phyloP scores from a whole-genome alignment of 176 grass and related monocot genomes.

The Stipa capillata region DNA sequence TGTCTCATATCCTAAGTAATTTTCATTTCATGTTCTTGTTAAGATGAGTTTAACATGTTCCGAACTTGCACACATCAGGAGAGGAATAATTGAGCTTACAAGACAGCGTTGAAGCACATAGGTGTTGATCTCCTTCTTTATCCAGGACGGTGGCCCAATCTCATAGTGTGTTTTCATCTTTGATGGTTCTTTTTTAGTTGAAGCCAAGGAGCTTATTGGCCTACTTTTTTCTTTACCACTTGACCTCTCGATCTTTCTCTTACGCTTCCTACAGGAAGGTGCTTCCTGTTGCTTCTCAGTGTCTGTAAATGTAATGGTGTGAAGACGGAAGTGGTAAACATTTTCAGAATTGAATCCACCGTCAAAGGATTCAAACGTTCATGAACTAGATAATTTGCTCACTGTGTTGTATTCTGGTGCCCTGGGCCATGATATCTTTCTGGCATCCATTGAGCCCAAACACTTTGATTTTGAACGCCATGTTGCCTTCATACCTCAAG shows the following conservation, averaged over 20 bases:
- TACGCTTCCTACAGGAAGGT: neutral
- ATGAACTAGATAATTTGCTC: neutral
- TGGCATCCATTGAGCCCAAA: neutral
- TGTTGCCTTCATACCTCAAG: conserved; percentile 22
- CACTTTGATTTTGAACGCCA: conserved; percentile 17
- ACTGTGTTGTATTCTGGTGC: neutral
- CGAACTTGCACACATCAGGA: neutral
- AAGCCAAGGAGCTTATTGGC: neutral
- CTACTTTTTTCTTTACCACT: neutral
- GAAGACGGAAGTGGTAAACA: neutral
- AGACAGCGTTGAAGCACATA: neutral
- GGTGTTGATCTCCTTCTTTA: conserved; percentile 21
- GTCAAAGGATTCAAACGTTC: too few species aligned
- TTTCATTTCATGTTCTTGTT: neutral
- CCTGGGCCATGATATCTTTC: neutral
- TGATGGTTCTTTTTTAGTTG: neutral
- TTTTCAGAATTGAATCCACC: neutral
- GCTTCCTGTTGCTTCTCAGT: neutral
- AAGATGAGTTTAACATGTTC: neutral
- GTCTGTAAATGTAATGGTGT: neutral
- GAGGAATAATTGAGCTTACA: conserved; percentile 4
- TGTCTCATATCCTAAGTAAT: neutral
- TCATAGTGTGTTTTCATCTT: neutral
- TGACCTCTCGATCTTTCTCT: neutral
- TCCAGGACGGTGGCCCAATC: conserved; percentile 12